These are phyloP conservation scores for Boletus insuetus DNA, from an alignment of 768 basidiomycete genomes.

Conservation along the genomic window DNA sequence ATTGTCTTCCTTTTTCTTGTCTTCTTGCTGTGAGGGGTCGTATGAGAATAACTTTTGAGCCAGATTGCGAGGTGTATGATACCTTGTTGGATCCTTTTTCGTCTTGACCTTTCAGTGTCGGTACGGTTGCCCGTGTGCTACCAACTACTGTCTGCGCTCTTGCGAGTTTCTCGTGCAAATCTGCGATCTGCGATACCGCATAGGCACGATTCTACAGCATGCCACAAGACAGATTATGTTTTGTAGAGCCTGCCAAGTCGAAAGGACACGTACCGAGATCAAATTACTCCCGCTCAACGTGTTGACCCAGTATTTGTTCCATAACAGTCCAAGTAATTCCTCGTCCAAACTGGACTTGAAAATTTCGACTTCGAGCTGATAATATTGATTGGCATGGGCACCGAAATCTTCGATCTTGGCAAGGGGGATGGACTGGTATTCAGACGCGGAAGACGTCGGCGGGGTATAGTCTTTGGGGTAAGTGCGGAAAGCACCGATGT, in stretches of 20 bases:
- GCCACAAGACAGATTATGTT: background rate
- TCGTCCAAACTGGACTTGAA: constrained; percentile 92
- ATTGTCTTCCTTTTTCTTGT: constrained; percentile 86
- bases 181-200: constrained; percentile 85
- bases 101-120: constrained; percentile 51
- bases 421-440: constrained; percentile 95
- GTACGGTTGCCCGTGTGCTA: constrained; percentile 56
- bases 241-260: background rate
- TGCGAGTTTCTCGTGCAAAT: constrained; percentile 85
- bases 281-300: constrained; percentile 92
- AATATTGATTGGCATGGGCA: constrained; percentile 96
- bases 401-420: constrained; percentile 99
- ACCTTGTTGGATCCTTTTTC: constrained; percentile 46
- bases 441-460: constrained; percentile 61
- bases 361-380: constrained; percentile 89
- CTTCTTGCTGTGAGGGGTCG: constrained; percentile 39
- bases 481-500: constrained; percentile 98
- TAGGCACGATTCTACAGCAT: constrained; percentile 84
- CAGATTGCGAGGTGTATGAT: background rate
- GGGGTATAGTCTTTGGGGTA: constrained; percentile 96
- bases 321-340: constrained; percentile 82
- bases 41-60: background rate
- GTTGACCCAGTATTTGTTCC: constrained; percentile 99
- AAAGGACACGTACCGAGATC: constrained; percentile 64
- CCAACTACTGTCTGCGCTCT: constrained; percentile 62